phyloP scores from a whole-genome alignment of 2,329 filamentous ascomycete genomes.

The Macrophomina pseudophaseolina region DNA sequence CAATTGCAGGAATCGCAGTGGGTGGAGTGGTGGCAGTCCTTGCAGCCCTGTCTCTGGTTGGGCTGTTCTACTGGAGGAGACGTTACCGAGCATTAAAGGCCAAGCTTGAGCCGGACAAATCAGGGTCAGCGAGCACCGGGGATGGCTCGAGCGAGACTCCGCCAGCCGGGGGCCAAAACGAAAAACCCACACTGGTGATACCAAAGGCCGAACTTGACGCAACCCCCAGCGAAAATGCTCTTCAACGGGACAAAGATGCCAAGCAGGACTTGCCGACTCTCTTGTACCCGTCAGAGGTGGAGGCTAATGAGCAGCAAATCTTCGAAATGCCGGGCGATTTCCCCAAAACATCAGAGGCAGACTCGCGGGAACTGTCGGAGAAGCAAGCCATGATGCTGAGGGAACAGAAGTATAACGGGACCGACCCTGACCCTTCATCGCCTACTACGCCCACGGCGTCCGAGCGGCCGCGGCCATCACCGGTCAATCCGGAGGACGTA shows the following conservation, averaged over 20 bases:
- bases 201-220: slow-evolving; percentile 52
- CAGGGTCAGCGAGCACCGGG: slow-evolving; percentile 15
- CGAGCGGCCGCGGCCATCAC: slow-evolving; percentile 16
- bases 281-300: slow-evolving; percentile 36
- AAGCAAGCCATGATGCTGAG: slow-evolving; percentile 55
- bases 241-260: not conserved
- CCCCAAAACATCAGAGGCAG: slow-evolving; percentile 57
- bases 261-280: not conserved
- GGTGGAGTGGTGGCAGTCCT: slow-evolving; percentile 45
- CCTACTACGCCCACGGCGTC: slow-evolving; percentile 23
- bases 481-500: slow-evolving; percentile 21
- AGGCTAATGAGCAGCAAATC: slow-evolving; percentile 44
- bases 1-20: slow-evolving; percentile 52
- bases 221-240: slow-evolving; percentile 1
- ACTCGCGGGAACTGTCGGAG: slow-evolving; percentile 52
- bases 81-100: slow-evolving; percentile 18
- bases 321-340: slow-evolving; percentile 62
- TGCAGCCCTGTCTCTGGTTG: slow-evolving; percentile 34
- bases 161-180: slow-evolving; percentile 8
- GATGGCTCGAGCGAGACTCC: slow-evolving; percentile 16
- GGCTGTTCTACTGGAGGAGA: slow-evolving; percentile 41
- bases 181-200: slow-evolving; percentile 40
- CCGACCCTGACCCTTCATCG: slow-evolving; percentile 37
- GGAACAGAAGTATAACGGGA: slow-evolving; percentile 53
- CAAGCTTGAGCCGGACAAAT: slow-evolving; percentile 27